Evolutionary conservation across 2,329 filamentous ascomycete species (phyloP).

Genomic region (Fusarium nygamai): DNA sequence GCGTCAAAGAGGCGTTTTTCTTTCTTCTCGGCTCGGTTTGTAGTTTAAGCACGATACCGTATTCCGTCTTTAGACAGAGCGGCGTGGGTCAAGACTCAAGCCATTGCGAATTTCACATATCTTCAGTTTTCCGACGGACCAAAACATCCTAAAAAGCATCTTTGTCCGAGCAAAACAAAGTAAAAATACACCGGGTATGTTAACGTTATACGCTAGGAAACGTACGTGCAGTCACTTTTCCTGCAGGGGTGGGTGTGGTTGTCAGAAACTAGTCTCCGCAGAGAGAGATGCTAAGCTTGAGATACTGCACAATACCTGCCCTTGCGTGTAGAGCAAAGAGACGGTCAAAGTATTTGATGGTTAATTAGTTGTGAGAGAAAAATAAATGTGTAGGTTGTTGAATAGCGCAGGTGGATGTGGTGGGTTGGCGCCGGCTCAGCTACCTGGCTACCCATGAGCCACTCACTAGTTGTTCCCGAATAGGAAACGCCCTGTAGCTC

Average conservation of each 20-base stretch:
- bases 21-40: not conserved
- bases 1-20: slow-evolving; percentile 31
- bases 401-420: slow-evolving; percentile 31
- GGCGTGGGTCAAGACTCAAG: slow-evolving; percentile 25
- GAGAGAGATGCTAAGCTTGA: not conserved
- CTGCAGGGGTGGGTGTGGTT: slow-evolving; percentile 29
- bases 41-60: not conserved
- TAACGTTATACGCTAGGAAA: slow-evolving; percentile 19
- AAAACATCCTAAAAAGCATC: slow-evolving; percentile 8
- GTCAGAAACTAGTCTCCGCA: slow-evolving; percentile 4
- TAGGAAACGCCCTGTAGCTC: slow-evolving; percentile 33
- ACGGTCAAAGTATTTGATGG: slow-evolving; percentile 17
- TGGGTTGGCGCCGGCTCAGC: slow-evolving; percentile 39
- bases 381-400: slow-evolving; percentile 1
- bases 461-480: slow-evolving; percentile 41
- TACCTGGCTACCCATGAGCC: slow-evolving; percentile 39
- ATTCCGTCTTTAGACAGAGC: slow-evolving; percentile 4
- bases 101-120: slow-evolving; percentile 23
- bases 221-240: not conserved
- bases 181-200: slow-evolving; percentile 6
- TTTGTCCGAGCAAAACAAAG: slow-evolving; percentile 16
- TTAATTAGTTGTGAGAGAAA: not conserved
- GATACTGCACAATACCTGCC: not conserved
- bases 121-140: slow-evolving; percentile 6
- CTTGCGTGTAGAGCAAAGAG: slow-evolving; percentile 2